A percentile compares a stretch with the other conserved stretches of the same genome.
phyloP scores from a whole-genome alignment of 2,329 filamentous ascomycete genomes.

The Venturia nashicola region DNA sequence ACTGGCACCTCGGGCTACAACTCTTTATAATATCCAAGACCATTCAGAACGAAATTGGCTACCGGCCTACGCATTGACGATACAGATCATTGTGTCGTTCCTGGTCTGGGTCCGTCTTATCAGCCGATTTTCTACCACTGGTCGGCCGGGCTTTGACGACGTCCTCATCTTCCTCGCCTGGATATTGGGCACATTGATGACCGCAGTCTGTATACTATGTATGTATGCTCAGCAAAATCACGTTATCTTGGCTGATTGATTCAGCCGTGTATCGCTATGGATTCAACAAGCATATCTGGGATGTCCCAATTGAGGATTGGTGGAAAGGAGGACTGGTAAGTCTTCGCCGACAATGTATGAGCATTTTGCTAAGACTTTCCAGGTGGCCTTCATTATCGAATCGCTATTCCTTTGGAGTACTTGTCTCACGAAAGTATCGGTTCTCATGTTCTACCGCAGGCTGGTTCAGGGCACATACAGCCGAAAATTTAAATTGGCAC shows the following conservation, averaged over 20 bases:
- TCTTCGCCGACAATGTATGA: neutral
- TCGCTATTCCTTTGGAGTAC: conserved; percentile 20
- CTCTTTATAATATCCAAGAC: neutral
- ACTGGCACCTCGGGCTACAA: neutral
- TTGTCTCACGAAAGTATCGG: conserved; percentile 24
- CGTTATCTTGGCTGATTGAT: neutral
- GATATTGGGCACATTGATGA: conserved; percentile 8
- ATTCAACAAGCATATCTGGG: conserved; percentile 26
- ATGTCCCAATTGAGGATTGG: conserved; percentile 15
- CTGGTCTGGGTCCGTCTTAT: conserved; percentile 8
- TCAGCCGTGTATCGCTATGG: conserved; percentile 16
- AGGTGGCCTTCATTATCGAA: conserved; percentile 22
- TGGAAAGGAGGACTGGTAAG: conserved; percentile 14
- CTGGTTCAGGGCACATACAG: conserved; percentile 19
- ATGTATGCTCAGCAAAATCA: neutral
- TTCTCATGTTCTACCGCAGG: conserved; percentile 26
- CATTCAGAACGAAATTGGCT: conserved; percentile 5
- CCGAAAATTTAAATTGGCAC: conserved; percentile 17
- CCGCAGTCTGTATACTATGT: conserved; percentile 6
- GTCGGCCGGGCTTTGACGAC: conserved; percentile 8
- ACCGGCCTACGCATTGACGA: conserved; percentile 5
- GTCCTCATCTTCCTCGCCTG: conserved; percentile 10
- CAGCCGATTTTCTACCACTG: neutral
- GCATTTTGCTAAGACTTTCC: neutral
- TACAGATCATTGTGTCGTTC: conserved; percentile 7